Evolutionary conservation across 805 yeast species (phyloP).

Genomic region (Cyberlindnera maclurae): DNA sequence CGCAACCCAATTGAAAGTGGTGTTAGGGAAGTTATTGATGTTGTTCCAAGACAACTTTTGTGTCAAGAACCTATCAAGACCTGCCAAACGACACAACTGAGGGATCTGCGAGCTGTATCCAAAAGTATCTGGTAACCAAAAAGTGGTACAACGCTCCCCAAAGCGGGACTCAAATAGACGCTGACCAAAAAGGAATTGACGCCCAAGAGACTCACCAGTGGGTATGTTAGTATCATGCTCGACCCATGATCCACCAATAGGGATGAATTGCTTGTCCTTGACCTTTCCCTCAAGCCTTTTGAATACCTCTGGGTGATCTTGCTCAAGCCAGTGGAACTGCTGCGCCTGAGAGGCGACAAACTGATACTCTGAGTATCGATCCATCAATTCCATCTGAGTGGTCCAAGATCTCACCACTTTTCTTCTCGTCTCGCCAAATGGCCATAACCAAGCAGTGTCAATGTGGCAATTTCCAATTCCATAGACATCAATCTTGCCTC

Average conservation of each 20-base stretch:
- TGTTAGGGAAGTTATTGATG: conserved; percentile 81
- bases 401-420: conserved; percentile 95
- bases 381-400: conserved; percentile 78
- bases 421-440: conserved; percentile 93
- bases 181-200: conserved; percentile 91
- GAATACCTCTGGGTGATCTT: conserved; percentile 81
- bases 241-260: conserved; percentile 97
- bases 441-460: conserved; percentile 99
- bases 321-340: conserved; percentile 86
- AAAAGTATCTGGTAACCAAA: conserved; percentile 97
- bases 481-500: conserved; percentile 50
- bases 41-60: conserved; percentile 97
- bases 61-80: conserved; percentile 77
- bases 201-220: conserved; percentile 80
- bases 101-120: conserved; percentile 96
- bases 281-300: conserved; percentile 52
- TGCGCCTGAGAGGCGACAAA: conserved; percentile 96
- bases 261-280: conserved; percentile 68
- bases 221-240: conserved; percentile 96
- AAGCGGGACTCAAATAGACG: conserved; percentile 74
- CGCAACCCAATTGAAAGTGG: conserved; percentile 93
- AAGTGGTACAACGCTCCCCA: conserved; percentile 65
- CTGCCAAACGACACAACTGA: conserved; percentile 83
- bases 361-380: conserved; percentile 84
- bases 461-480: conserved; percentile 95